Base-by-base conservation (phyloP, 2,329 filamentous ascomycete genomes). In the Stylonectria norvegica region DNA sequence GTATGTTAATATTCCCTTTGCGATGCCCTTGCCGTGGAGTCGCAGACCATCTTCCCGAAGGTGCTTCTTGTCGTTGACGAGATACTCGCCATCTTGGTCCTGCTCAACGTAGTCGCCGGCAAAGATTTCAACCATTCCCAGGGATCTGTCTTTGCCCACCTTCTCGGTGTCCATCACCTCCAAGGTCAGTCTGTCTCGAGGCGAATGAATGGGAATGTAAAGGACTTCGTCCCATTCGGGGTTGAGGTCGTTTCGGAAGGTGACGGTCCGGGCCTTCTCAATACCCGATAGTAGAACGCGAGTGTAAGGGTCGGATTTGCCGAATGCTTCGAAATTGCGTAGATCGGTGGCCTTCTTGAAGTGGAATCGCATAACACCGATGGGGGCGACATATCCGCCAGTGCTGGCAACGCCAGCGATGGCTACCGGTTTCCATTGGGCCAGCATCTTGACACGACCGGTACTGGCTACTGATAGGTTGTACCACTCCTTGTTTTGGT, bases 161-260 rank as follows among this genome's bases (percentile, higher is more conserved):
- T 83, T 90, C 66, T 98, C 93, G 46, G 93, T 82, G 56, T 98
- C 93, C 91, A 98, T 95, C 50, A 97, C 89, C 64, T 98, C 93
- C 14, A 98, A 69, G 1, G 83, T 81, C 20, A 98, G 72, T 58
- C 86, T 89, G 62, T 98, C 93, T 20, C 88, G 84, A 11, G 78
- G 57, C 5, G 84, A 89, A 62, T 96, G 91, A 42, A 98, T 78
- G 1, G 94, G 91, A 1, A 98, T 77, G 59, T 98, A 98, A 16
- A 96, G 78, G 17, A 98, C 83, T 66, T 98, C 93, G 57, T 98
- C 89, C 83, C 87, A 98, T 38, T 93, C 86, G 2, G 93, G 93
- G 61, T 95, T 89, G 42, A 98, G 79, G 47, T 96, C 94, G 67
- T 95, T 98, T 61, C 89, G 83, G 72, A 93, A 95, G 0, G 91